Percentiles rank a stretch among this genome's conserved stretches.
phyloP scores from a whole-genome alignment of 1,139 yeast species.

The Candida sp. region DNA sequence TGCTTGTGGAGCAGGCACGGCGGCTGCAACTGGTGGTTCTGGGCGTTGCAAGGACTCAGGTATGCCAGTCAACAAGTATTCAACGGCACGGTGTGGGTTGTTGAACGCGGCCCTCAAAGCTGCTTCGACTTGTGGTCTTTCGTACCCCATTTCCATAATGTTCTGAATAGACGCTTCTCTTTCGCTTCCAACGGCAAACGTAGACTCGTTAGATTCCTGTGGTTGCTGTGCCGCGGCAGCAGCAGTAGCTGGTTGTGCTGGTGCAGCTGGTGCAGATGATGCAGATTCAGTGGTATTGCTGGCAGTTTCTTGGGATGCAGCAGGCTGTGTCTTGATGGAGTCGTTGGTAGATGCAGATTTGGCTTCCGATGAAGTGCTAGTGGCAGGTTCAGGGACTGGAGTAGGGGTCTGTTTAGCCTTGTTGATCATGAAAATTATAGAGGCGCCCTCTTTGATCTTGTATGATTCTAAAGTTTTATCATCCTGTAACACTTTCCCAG shows the following conservation, averaged over 20 bases:
- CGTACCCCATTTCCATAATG: constrained; percentile 97
- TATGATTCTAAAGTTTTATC: constrained; percentile 73
- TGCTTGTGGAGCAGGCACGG: constrained; percentile 27
- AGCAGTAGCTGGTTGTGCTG: constrained; percentile 18
- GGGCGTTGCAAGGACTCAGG: constrained; percentile 64
- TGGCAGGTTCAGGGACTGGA: constrained; percentile 16
- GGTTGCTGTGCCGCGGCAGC: constrained; percentile 3
- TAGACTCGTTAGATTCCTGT: constrained; percentile 22
- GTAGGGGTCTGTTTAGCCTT: constrained; percentile 39
- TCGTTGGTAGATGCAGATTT: constrained; percentile 26
- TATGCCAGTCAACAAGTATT: constrained; percentile 87
- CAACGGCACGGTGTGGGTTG: constrained; percentile 98
- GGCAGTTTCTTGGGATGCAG: constrained; percentile 13
- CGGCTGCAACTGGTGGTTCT: constrained; percentile 25
- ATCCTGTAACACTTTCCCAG: constrained; percentile 90
- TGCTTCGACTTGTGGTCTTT: constrained; percentile 82
- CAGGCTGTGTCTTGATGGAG: constrained; percentile 15
- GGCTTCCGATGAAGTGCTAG: constrained; percentile 10
- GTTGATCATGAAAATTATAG: constrained; percentile 90
- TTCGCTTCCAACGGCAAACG: constrained; percentile 66
- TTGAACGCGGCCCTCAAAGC: constrained; percentile 97
- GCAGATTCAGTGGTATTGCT: background rate
- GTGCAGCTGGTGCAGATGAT: constrained; percentile 2
- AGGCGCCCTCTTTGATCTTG: constrained; percentile 88
- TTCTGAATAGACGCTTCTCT: constrained; percentile 74